These are phyloP conservation scores for Saksenaea vasiformis DNA, from an alignment of 371 early-diverging fungal genomes.

Conservation along the genomic window DNA sequence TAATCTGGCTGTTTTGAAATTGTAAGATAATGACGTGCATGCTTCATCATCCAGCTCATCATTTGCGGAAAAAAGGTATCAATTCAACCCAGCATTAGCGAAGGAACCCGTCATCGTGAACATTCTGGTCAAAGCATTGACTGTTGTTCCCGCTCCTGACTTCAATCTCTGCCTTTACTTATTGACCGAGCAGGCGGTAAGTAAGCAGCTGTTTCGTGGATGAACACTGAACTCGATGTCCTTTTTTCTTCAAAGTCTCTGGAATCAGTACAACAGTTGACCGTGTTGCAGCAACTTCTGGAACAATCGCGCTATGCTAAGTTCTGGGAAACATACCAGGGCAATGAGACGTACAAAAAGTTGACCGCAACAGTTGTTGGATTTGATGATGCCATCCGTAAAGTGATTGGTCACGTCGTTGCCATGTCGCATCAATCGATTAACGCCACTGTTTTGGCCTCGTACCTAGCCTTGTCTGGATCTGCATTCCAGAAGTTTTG, in stretches of 20 bases:
- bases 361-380: slow-evolving; percentile 67
- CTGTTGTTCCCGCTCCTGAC: slow-evolving; percentile 84
- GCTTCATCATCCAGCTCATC: background rate
- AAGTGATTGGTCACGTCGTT: slow-evolving; percentile 71
- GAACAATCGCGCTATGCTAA: slow-evolving; percentile 77
- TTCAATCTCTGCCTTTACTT: slow-evolving; percentile 88
- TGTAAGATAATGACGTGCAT: slow-evolving; percentile 51
- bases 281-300: slow-evolving; percentile 75
- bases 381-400: slow-evolving; percentile 77
- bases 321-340: slow-evolving; percentile 73
- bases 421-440: slow-evolving; percentile 84
- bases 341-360: slow-evolving; percentile 53
- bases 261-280: slow-evolving; percentile 63
- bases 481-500: slow-evolving; percentile 67
- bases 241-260: slow-evolving; percentile 36
- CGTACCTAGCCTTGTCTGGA: slow-evolving; percentile 70
- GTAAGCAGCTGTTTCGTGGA: slow-evolving; percentile 9
- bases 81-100: slow-evolving; percentile 83
- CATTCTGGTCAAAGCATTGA: slow-evolving; percentile 82
- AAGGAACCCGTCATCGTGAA: slow-evolving; percentile 72
- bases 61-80: slow-evolving; percentile 52
- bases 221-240: no score
- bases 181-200: slow-evolving; percentile 73
- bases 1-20: slow-evolving; percentile 87
- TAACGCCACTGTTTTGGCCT: slow-evolving; percentile 49